Base-by-base conservation (phyloP, 768 basidiomycete genomes). In the Chalciporus chontae region DNA sequence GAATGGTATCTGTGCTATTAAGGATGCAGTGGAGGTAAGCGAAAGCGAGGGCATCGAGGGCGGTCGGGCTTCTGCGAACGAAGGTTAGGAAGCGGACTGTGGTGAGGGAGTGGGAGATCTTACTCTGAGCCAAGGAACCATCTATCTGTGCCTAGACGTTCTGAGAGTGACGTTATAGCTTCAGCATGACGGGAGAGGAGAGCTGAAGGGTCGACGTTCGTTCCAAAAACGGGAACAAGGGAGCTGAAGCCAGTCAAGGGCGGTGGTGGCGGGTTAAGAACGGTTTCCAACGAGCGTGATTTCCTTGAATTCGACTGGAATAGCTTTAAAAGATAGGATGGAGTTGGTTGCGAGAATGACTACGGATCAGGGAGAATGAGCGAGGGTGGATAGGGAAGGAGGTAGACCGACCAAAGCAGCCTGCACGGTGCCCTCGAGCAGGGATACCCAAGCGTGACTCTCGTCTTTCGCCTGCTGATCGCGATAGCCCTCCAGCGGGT, bases 121-220 rank as follows among this genome's bases (percentile, higher is more conserved):
- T 62, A 90, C 90, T 67, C 69, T 11, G 88, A 91, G 32, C 76
- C 83, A 3, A 93, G 77, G 69, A 93, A 86, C 90, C 90, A 93
- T 53, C 78, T 79, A 60, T 91, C 85, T 3, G 77, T 80, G 21
- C 82, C 85, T 2, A 93, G 76, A 19, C 89, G 78, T 54, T 87
- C 85, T 0, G 87, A 85, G 26, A 93, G 77, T 1, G 88, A 77
- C 2, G 77, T 63, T 17, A 91, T 81, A 14, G 89, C 89, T 41
- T 89, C 86, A 18, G 73, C 72, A 65, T 87, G 92, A 57, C 78
- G 77, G 14, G 75, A 68, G 44, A 80, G 70, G 17, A 90, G 63
- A 3, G 75, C 68, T 14, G 69, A 59, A 15, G 73, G 65, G 53
- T 82, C 73, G 29, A 90, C 61, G 39, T 80, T 82, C 32, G 71